Evolutionary conservation across 306 rosid genomes (phyloP).

Genomic region (Prunus mira): DNA sequence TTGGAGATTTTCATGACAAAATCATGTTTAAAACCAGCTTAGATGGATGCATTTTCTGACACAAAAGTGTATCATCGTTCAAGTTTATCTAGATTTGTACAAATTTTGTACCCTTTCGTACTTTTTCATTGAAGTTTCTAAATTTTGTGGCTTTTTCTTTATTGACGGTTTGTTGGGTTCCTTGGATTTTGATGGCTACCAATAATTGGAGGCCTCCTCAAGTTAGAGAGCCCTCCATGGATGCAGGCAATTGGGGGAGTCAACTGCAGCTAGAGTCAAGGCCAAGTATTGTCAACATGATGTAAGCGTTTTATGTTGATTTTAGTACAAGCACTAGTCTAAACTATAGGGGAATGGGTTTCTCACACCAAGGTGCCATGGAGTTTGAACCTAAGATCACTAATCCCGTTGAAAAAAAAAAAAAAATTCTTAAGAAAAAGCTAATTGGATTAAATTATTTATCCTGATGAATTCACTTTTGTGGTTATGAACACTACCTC

Average conservation of each 20-base stretch:
- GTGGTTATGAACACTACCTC: neutral
- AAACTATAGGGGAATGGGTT: too few relatives aligned
- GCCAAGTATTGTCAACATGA: conserved; percentile 45
- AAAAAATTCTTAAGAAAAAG: too few relatives aligned
- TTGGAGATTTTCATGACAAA: neutral
- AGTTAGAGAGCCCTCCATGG: conserved; percentile 26
- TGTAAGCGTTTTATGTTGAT: conserved; percentile 21
- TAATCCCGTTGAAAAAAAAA: too few relatives aligned
- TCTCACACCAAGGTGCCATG: too few relatives aligned
- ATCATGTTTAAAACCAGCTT: neutral
- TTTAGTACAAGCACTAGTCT: neutral
- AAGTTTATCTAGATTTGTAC: neutral
- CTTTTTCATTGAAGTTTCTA: neutral
- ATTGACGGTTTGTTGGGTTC: neutral
- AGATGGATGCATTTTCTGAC: neutral
- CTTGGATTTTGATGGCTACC: conserved; percentile 15
- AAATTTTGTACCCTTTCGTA: neutral
- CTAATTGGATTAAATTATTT: neutral
- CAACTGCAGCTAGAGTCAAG: conserved; percentile 38
- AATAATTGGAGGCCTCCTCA: conserved; percentile 18
- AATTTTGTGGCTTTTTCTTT: neutral
- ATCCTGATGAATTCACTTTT: neutral
- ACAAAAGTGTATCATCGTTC: neutral
- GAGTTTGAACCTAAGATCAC: too few relatives aligned
- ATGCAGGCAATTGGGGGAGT: conserved; percentile 49